Conservation (phyloP, 345 rosid genomes). For the Salix purpurea region DNA sequence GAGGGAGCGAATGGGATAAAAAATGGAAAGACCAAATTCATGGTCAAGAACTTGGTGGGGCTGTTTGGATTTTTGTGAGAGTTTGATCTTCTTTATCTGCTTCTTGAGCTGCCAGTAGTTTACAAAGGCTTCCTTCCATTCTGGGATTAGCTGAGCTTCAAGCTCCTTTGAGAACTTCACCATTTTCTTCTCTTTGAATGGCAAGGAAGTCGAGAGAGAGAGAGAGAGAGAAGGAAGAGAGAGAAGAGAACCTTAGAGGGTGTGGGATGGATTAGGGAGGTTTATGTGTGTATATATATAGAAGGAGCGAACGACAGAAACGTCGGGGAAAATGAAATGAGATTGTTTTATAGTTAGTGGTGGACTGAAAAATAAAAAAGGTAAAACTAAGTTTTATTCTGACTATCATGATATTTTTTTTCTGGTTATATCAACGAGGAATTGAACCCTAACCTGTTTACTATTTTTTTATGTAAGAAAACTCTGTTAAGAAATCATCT, state of each 20-base stretch:
- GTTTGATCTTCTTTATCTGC: constrained; percentile 71
- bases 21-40: constrained; percentile 51
- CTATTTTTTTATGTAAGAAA: too few species aligned
- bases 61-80: constrained; percentile 41
- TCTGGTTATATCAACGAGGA: too few species aligned
- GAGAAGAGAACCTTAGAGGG: constrained; percentile 6
- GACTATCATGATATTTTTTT: too few species aligned
- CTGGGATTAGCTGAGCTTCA: constrained; percentile 94
- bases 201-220: neutral
- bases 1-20: constrained; percentile 49
- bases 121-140: constrained; percentile 96
- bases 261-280: constrained; percentile 34
- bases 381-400: too few species aligned
- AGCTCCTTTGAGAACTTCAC: constrained; percentile 98
- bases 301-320: constrained; percentile 22
- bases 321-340: neutral
- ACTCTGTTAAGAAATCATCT: too few species aligned
- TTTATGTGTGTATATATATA: constrained; percentile 33
- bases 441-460: too few species aligned
- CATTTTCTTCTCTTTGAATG: constrained; percentile 38
- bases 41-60: constrained; percentile 22
- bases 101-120: constrained; percentile 88
- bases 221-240: neutral
- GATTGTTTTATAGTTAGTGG: neutral
- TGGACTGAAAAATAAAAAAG: too few species aligned